phyloP scores from a whole-genome alignment of 371 early-diverging fungal species.

The Choanephora cucurbitarum region DNA sequence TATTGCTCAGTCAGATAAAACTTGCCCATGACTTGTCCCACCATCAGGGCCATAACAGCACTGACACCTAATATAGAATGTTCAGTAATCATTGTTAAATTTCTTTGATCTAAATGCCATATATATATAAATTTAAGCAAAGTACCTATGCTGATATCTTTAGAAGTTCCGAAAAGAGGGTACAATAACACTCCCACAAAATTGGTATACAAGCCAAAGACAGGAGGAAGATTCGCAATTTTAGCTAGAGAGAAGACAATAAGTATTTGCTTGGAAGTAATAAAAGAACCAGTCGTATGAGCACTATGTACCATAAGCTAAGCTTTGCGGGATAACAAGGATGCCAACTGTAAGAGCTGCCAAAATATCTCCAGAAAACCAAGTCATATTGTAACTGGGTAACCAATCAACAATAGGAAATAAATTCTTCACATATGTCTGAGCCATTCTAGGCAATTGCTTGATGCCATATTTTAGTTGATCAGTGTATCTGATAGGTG shows the following conservation, averaged over 20 bases:
- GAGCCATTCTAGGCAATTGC: too few species aligned
- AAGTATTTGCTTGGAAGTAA: too few species aligned
- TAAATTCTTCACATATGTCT: too few species aligned
- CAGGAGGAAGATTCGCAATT: conserved; percentile 73
- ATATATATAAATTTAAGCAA: too few species aligned
- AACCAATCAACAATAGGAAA: conserved; percentile 64
- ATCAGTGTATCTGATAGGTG: too few species aligned
- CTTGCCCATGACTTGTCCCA: conserved; percentile 65
- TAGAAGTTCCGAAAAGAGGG: conserved; percentile 80
- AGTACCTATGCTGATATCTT: conserved; percentile 89
- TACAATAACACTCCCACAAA: conserved; percentile 48
- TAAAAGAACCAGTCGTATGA: too few species aligned
- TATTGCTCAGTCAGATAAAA: conserved; percentile 24
- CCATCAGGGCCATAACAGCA: conserved; percentile 80
- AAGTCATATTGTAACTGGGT: conserved; percentile 66
- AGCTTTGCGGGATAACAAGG: conserved; percentile 84
- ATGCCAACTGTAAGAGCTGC: conserved; percentile 90
- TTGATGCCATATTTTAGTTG: too few species aligned
- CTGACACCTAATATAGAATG: conserved; percentile 65
- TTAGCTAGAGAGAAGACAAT: conserved; percentile 41
- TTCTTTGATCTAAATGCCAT: too few species aligned
- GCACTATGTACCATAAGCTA: conserved; percentile 59
- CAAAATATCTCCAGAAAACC: conserved; percentile 81
- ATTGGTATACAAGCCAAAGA: conserved; percentile 79
- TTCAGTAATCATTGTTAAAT: too few species aligned